A percentile compares a stretch with the other conserved stretches of the same genome.
Evolutionary conservation across 129 eudicot species (phyloP).

Genomic region (Saposhnikovia divaricata): DNA sequence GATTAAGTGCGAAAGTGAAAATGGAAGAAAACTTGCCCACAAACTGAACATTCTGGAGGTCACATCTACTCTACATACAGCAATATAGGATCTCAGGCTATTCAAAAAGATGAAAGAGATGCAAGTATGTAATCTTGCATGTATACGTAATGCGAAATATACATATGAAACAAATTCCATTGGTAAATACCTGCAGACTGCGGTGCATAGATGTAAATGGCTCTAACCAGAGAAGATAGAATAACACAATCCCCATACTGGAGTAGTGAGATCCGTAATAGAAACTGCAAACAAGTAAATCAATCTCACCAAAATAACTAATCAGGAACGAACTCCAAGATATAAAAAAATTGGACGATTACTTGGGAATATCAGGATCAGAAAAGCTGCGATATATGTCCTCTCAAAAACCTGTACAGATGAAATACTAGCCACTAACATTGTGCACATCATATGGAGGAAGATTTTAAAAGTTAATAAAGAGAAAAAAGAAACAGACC

Average conservation of each 20-base stretch:
- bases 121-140: not conserved
- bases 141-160: not conserved
- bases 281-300: constrained; percentile 53
- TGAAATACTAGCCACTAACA: constrained; percentile 2
- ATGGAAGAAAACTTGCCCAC: not conserved
- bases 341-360: constrained; percentile 9
- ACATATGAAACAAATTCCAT: not conserved
- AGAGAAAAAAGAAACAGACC: constrained; percentile 37
- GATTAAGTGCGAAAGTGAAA: not conserved
- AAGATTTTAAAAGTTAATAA: constrained; percentile 3
- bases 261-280: constrained; percentile 98
- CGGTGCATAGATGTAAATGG: constrained; percentile 96
- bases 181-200: constrained; percentile 61
- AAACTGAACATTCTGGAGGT: not conserved
- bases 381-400: constrained; percentile 81
- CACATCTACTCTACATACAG: not conserved
- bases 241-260: constrained; percentile 97
- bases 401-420: constrained; percentile 83
- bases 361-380: constrained; percentile 99
- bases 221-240: constrained; percentile 82
- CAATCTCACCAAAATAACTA: not conserved
- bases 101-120: constrained; percentile 1
- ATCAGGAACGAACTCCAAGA: not conserved
- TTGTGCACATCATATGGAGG: not conserved
- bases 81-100: not conserved